Conservation (phyloP, 257 asterid genomes). For the Sherardia arvensis region DNA sequence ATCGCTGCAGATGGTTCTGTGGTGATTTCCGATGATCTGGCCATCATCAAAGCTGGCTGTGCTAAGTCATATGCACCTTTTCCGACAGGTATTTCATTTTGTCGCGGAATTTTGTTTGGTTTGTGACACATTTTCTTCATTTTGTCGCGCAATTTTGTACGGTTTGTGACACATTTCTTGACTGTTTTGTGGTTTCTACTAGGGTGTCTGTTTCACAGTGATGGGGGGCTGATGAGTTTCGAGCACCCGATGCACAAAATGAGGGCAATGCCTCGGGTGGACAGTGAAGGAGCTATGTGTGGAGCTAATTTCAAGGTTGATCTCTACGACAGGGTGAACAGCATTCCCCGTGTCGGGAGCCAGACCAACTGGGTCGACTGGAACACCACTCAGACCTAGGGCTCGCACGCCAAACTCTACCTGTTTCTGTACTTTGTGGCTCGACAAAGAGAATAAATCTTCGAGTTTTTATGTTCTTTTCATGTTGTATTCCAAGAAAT, state of each 20-base stretch:
- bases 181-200: slow-evolving; percentile 1
- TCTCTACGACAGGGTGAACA: slow-evolving; percentile 53
- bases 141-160: background rate
- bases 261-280: slow-evolving; percentile 74
- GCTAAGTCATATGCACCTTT: slow-evolving; percentile 84
- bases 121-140: background rate
- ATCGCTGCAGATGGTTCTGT: slow-evolving; percentile 82
- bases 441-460: background rate
- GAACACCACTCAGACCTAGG: slow-evolving; percentile 2
- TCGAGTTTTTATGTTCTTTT: background rate
- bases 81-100: slow-evolving; percentile 44
- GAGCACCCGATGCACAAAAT: slow-evolving; percentile 82
- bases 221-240: slow-evolving; percentile 72
- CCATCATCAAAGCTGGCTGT: slow-evolving; percentile 61
- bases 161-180: background rate
- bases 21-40: slow-evolving; percentile 69
- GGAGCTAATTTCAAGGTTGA: slow-evolving; percentile 84
- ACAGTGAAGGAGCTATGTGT: slow-evolving; percentile 74
- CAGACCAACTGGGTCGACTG: slow-evolving; percentile 66
- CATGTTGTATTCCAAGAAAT: background rate
- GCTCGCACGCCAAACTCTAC: background rate
- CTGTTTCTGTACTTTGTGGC: background rate
- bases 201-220: slow-evolving; percentile 82
- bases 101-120: background rate
- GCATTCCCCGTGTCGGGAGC: slow-evolving; percentile 85